Conservation (phyloP, 106 monocot genomes). For the Dioscorea alata region DNA sequence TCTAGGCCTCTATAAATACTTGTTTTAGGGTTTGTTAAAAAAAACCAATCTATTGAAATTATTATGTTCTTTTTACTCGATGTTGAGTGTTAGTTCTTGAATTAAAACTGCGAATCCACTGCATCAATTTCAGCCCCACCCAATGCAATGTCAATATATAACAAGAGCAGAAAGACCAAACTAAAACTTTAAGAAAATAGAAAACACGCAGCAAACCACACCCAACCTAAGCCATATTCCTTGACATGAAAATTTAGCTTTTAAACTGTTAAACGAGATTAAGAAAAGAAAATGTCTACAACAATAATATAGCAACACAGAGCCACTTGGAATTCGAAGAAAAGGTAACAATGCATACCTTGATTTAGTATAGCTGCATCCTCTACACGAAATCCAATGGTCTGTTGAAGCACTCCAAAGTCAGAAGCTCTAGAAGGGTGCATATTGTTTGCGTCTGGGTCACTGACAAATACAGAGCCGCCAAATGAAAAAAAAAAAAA, state of each 20-base stretch:
- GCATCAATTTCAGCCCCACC: no score
- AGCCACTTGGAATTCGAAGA: background rate
- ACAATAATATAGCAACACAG: background rate
- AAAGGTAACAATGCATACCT: constrained; percentile 4
- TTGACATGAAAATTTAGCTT: background rate
- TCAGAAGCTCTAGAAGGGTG: constrained; percentile 31
- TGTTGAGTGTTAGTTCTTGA: no score
- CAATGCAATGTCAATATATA: no score
- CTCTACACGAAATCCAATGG: constrained; percentile 32
- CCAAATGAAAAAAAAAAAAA: background rate
- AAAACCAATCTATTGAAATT: no score
- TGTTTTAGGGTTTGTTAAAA: no score
- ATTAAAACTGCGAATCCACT: no score
- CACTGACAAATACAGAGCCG: constrained; percentile 15
- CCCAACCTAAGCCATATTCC: no score
- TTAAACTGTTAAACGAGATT: background rate
- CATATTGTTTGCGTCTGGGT: constrained; percentile 31
- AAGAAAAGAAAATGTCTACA: background rate
- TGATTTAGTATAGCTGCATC: background rate
- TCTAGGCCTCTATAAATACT: no score
- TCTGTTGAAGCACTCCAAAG: constrained; percentile 33
- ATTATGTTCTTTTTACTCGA: no score
- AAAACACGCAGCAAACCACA: background rate
- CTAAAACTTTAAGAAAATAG: background rate
- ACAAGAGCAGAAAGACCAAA: no score